Conservation (phyloP, 2,329 filamentous ascomycete genomes). For the Capronia coronata region DNA sequence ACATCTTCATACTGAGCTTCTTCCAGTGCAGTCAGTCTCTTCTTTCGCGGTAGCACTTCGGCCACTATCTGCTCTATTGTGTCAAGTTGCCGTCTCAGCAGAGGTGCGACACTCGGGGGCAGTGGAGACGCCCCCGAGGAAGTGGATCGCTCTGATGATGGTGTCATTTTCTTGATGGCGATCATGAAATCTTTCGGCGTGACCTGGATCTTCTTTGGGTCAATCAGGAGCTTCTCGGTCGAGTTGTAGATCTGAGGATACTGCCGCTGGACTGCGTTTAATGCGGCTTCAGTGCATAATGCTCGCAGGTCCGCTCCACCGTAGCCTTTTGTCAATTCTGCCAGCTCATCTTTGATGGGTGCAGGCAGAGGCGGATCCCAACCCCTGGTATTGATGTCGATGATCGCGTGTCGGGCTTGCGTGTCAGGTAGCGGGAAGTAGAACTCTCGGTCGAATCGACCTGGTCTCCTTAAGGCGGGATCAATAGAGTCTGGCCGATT, state of each 20-base stretch:
- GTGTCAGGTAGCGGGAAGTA: conserved; percentile 90
- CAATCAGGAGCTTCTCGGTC: conserved; percentile 80
- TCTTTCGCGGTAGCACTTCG: conserved; percentile 72
- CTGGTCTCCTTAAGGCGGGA: conserved; percentile 85
- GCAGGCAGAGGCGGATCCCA: conserved; percentile 74
- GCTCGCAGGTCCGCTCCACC: conserved; percentile 92
- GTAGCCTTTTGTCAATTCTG: conserved; percentile 85
- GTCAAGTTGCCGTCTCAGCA: conserved; percentile 66
- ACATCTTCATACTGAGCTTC: conserved; percentile 89
- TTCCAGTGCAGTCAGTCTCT: conserved; percentile 80
- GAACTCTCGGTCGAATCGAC: conserved; percentile 94
- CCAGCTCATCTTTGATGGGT: conserved; percentile 74
- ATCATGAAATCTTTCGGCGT: conserved; percentile 95
- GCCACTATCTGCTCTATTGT: conserved; percentile 65
- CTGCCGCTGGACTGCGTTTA: conserved; percentile 91
- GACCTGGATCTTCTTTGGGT: conserved; percentile 75
- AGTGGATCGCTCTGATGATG: conserved; percentile 85
- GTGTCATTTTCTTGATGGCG: conserved; percentile 91
- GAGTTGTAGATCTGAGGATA: conserved; percentile 95
- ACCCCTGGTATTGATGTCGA: conserved; percentile 90
- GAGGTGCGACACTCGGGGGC: conserved; percentile 70
- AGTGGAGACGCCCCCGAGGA: conserved; percentile 77
- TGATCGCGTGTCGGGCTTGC: conserved; percentile 72
- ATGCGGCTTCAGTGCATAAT: conserved; percentile 87
- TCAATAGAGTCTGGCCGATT: conserved; percentile 96